Evolutionary conservation across 495 filamentous ascomycete species (phyloP).

Genomic region (Mytilinidion resinicola): DNA sequence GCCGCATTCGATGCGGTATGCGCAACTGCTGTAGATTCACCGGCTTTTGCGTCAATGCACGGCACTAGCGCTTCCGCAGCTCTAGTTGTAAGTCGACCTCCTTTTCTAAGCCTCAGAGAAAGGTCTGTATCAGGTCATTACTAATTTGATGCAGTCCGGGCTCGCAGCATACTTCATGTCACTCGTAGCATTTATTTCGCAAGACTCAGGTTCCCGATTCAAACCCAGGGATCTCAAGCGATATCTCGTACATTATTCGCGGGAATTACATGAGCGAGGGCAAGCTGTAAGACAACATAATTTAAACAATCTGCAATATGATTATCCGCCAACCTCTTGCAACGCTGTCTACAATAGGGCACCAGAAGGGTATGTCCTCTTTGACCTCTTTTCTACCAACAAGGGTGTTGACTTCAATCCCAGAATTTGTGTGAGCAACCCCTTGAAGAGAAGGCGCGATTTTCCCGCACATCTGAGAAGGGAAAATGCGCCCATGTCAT

Average conservation of each 20-base stretch:
- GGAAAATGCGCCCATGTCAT: background rate
- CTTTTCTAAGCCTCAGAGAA: background rate
- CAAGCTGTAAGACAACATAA: background rate
- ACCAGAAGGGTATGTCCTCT: background rate
- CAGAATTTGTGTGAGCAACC: background rate
- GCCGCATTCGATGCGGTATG: background rate
- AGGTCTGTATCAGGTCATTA: too few species aligned
- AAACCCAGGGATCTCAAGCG: background rate
- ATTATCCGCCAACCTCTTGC: background rate
- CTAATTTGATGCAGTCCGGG: background rate
- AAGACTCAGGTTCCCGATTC: background rate
- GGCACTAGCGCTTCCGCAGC: background rate
- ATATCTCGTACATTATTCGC: background rate
- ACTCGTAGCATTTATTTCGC: background rate
- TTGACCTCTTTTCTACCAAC: too few species aligned
- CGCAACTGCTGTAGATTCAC: background rate
- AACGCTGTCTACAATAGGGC: background rate
- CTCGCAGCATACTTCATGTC: background rate
- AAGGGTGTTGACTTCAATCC: too few species aligned
- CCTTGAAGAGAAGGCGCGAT: background rate
- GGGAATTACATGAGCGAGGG: background rate
- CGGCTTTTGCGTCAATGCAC: background rate
- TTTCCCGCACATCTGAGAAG: background rate
- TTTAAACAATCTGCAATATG: background rate
- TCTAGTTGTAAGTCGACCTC: background rate